Conservation (phyloP, 306 rosid genomes). For the Pyrus pyrifolia region DNA sequence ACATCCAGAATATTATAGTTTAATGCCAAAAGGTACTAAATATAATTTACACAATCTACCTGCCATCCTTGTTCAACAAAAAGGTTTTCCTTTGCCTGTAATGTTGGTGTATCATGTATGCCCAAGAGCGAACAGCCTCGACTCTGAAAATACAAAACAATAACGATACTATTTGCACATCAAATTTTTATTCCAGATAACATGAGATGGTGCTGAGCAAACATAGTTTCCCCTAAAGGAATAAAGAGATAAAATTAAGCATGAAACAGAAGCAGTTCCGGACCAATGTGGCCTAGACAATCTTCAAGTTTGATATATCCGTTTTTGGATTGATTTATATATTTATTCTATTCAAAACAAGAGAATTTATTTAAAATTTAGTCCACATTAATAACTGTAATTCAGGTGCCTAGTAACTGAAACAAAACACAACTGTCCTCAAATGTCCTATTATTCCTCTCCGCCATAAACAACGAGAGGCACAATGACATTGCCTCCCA, state of each 20-base stretch:
- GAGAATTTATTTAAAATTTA: not conserved
- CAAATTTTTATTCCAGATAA: not conserved
- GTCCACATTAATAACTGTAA: too few relatives aligned
- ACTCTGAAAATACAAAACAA: conserved; percentile 10
- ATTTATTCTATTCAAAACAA: not conserved
- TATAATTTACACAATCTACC: conserved; percentile 30
- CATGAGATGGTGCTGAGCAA: not conserved
- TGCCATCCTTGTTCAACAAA: conserved; percentile 91
- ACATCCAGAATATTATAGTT: not conserved
- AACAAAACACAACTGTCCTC: not conserved
- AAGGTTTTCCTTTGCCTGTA: conserved; percentile 60
- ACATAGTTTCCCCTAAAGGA: not conserved
- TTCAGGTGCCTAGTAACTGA: not conserved
- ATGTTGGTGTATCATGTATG: conserved; percentile 16
- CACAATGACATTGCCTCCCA: not conserved
- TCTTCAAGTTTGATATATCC: not conserved
- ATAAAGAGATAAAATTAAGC: not conserved
- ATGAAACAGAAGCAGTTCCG: not conserved
- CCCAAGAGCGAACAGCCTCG: conserved; percentile 16
- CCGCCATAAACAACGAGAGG: not conserved
- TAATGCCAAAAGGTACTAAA: not conserved
- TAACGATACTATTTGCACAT: not conserved
- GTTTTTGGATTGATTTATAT: not conserved
- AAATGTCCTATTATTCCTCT: not conserved
- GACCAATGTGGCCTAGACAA: not conserved